phyloP scores from a whole-genome alignment of 1,139 yeast species.

The Pichia sp. region DNA sequence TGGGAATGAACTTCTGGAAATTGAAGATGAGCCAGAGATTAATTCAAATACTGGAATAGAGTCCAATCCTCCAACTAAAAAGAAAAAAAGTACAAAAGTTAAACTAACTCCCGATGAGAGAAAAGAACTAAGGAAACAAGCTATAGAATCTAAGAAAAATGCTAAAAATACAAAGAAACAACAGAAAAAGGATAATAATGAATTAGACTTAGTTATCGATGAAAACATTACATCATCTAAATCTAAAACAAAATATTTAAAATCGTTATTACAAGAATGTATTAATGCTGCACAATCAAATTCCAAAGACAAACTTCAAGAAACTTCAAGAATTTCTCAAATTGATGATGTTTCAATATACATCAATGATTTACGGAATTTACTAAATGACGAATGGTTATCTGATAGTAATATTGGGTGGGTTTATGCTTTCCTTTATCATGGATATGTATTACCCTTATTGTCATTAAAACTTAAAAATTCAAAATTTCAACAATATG shows the following conservation, averaged over 20 bases:
- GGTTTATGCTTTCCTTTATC: slow-evolving; percentile 53
- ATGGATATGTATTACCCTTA: slow-evolving; percentile 28
- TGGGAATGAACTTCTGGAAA: slow-evolving; percentile 5
- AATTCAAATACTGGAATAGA: neutral
- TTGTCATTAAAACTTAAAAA: slow-evolving; percentile 21
- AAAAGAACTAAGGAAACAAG: slow-evolving; percentile 8
- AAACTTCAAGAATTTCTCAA: slow-evolving; percentile 46
- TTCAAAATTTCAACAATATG: slow-evolving; percentile 17
- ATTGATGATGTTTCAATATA: slow-evolving; percentile 40
- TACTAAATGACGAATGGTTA: slow-evolving; percentile 59
- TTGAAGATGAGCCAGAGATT: neutral
- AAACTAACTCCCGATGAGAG: slow-evolving; percentile 7
- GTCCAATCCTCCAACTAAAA: neutral
- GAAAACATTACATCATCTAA: neutral
- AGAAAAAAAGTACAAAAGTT: neutral
- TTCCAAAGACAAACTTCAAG: slow-evolving; percentile 25
- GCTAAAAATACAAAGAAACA: slow-evolving; percentile 3
- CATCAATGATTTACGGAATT: slow-evolving; percentile 40
- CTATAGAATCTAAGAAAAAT: slow-evolving; percentile 6
- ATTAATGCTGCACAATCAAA: neutral
- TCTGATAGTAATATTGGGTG: slow-evolving; percentile 66
- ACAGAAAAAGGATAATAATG: neutral
- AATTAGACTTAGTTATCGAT: neutral
- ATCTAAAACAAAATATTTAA: slow-evolving; percentile 15
- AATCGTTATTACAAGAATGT: slow-evolving; percentile 12